Conservation (phyloP, 306 rosid genomes). For the Acacia melanoxylon region DNA sequence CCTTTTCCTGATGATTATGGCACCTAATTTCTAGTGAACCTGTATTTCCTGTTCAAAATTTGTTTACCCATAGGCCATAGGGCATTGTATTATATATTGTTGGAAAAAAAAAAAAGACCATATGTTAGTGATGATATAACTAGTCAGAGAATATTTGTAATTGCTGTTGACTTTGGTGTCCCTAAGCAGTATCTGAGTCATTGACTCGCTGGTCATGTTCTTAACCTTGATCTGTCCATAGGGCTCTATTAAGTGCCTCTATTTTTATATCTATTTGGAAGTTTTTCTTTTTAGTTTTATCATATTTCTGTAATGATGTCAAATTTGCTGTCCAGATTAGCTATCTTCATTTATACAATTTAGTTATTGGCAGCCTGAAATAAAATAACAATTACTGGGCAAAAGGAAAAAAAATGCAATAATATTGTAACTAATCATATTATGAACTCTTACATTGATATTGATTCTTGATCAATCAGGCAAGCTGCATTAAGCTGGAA, state of each 20-base stretch:
- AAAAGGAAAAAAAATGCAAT: background rate
- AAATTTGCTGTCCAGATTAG: constrained; percentile 22
- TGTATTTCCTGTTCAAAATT: background rate
- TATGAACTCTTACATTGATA: constrained; percentile 24
- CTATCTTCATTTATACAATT: constrained; percentile 16
- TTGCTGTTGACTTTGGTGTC: background rate
- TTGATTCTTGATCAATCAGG: constrained; percentile 44
- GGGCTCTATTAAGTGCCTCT: constrained; percentile 4
- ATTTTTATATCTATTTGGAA: constrained; percentile 9
- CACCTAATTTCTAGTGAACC: background rate
- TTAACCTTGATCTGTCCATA: constrained; percentile 1
- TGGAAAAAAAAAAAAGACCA: background rate
- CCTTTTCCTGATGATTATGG: background rate
- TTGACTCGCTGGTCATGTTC: constrained; percentile 7
- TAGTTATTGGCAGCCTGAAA: background rate
- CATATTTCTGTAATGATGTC: constrained; percentile 6
- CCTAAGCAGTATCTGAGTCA: background rate
- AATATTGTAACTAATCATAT: background rate
- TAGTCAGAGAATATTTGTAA: background rate
- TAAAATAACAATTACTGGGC: background rate
- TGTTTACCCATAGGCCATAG: background rate
- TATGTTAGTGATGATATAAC: background rate
- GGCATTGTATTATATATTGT: background rate
- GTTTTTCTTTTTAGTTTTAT: constrained; percentile 22
- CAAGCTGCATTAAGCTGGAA: constrained; percentile 86